Base-by-base conservation (phyloP, 2,329 filamentous ascomycete species). In the Sporothrix mexicana region DNA sequence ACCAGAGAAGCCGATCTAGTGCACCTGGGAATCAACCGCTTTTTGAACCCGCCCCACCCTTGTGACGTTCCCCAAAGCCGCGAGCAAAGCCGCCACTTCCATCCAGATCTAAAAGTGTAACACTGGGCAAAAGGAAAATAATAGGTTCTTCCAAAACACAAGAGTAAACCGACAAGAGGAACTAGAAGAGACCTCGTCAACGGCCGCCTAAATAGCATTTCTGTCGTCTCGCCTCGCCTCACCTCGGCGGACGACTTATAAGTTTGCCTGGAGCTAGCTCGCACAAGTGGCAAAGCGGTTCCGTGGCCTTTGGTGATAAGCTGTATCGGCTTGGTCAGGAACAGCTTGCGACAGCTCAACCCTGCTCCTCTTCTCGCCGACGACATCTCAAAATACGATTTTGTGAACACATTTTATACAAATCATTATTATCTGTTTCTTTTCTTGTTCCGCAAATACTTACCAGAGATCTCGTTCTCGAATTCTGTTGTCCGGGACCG, bases 1-100 rank as follows among this genome's bases (percentile, higher is more conserved):
- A n/a, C 13, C 47, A 41, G 25, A 41, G 69, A 71, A 71, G 25
- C 55, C 57, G 25, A 62, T 30, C 55, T 70, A 61, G 57, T 61
- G 10, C 30, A 36, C 43, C 25, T 61, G 20, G 17, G 25, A 59
- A 36, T 49, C n/a, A 41, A 25, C 69, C 17, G 12, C 43, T 49
- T 62, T 8, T n/a, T 43, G 12, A 6, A n/a, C n/a, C 59, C 47
- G 64, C 64, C 59, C 57, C 59, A 6, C 7, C 15, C 53, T 30
- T 30, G 30, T 57, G 53, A 25, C 53, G 20, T 25, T 57, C 53
- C 10, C 23, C 10, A 55, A 8, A 41, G 9, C 12, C 59, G 23
- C 59, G 36, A n/a, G 45, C 61, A 47, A 66, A 66, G 61, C 61
- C 61, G 61, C 61, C 20, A 66, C 61, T 45, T 12, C 8, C 36